Evolutionary conservation across 352 stramenopile species (phyloP), one percentile per base, ranked within the genome.

Genomic region (Phytophthora agathidicida): DNA sequence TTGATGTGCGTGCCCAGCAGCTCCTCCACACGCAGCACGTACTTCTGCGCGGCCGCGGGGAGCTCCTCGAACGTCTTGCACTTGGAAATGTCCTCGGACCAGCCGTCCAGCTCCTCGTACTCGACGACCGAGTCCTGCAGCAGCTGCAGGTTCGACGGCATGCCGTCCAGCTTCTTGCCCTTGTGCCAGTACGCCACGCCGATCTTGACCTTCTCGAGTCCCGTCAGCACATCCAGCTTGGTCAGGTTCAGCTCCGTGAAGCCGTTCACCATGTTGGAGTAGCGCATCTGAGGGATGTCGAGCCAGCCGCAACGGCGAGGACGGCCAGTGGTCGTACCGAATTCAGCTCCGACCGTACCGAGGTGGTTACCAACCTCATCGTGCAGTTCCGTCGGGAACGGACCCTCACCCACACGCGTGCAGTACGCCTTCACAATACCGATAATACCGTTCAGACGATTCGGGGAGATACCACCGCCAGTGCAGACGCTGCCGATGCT

Each of bases 371-470:
- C 96, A 6, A 96, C 80, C 3, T 88, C 77, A 65, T 98, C 91
- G 13, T 91, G 68, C 14, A 99, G 86, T 70, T 99, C 98, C 11
- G 98, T 99, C 13, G 97, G 97, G 86, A 99, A 99, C 33, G 98
- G 98, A 30, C 98, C 98, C 72, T 99, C 96, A 37, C 98, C 98
- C 13, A 99, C 98, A 58, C 98, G 91, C 33, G 98, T 99, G 71
- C 94, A 99, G 84, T 99, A 99, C 4, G 97, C 96, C 83, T 99
- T 99, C 33, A 99, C 96, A 43, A 98, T 99, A 48, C 97, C 98
- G 63, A 98, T 98, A 66, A 99, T 98, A 20, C 93, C 93, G 64
- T 96, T 92, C 42, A 94, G 60, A 26, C 84, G 82, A 68, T 94
- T 96, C 17, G 96, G 96, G 35, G 91, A 96, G 31, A 99, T 97